Conservation (phyloP, 1,284 basidiomycete species). For the Puccinia polysora region DNA sequence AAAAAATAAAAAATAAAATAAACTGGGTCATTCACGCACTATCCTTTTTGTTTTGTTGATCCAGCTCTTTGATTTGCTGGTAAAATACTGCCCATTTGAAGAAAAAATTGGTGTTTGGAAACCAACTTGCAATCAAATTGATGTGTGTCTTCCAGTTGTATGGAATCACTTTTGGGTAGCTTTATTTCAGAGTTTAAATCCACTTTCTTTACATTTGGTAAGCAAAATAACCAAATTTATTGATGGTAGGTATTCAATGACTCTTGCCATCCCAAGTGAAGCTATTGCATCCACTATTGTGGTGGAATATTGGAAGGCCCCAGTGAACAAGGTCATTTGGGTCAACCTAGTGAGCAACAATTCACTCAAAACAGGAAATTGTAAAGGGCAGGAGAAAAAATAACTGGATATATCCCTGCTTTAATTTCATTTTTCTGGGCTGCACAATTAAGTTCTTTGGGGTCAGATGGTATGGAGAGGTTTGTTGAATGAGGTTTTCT, state of each 20-base stretch:
- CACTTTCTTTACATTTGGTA: neutral
- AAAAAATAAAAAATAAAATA: no score
- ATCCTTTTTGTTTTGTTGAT: slow-evolving; percentile 40
- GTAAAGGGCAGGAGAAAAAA: no score
- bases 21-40: slow-evolving; percentile 43
- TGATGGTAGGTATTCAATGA: slow-evolving; percentile 56
- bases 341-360: slow-evolving; percentile 6
- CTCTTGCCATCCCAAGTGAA: slow-evolving; percentile 55
- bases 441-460: slow-evolving; percentile 54
- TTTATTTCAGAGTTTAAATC: neutral
- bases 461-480: slow-evolving; percentile 65
- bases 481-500: slow-evolving; percentile 14
- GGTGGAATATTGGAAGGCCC: slow-evolving; percentile 46
- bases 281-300: slow-evolving; percentile 43
- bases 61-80: slow-evolving; percentile 44
- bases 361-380: no score
- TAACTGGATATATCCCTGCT: no score
- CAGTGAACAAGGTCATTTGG: slow-evolving; percentile 40
- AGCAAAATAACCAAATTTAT: neutral
- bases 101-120: neutral
- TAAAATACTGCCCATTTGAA: slow-evolving; percentile 2
- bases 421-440: slow-evolving; percentile 44
- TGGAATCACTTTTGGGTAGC: slow-evolving; percentile 40
- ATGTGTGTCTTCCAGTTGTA: slow-evolving; percentile 20
- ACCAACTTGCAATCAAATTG: slow-evolving; percentile 1